These are phyloP conservation scores for Amphicarpaea edgeworthii DNA, from an alignment of 306 rosid genomes.

Conservation along the genomic window DNA sequence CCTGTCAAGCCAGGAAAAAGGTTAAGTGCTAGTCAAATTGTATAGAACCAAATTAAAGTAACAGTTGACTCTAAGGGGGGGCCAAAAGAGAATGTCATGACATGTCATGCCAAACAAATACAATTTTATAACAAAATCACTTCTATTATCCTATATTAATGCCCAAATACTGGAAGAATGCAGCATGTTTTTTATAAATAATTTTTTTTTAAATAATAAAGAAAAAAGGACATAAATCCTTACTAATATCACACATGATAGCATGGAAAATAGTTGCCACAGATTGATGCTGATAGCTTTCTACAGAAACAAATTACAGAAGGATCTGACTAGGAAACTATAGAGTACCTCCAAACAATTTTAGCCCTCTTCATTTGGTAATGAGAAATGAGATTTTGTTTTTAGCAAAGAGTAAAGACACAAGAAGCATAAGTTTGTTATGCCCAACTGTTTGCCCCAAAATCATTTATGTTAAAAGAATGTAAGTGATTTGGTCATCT, in stretches of 20 bases:
- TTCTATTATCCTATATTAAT: not conserved
- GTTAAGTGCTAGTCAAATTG: constrained; percentile 16
- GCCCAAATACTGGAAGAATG: constrained; percentile 22
- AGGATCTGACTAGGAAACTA: constrained; percentile 22
- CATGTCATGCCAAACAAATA: constrained; percentile 15
- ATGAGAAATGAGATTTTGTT: constrained; percentile 9
- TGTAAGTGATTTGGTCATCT: not conserved
- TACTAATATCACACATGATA: constrained; percentile 1
- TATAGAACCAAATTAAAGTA: constrained; percentile 15
- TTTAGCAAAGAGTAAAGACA: constrained; percentile 13
- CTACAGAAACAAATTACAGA: constrained; percentile 19
- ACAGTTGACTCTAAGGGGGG: not conserved
- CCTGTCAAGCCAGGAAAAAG: constrained; percentile 60
- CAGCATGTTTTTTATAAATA: not conserved
- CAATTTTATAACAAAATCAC: constrained; percentile 1
- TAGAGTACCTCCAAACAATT: constrained; percentile 16
- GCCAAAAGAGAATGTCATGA: constrained; percentile 5
- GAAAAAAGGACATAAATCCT: not conserved
- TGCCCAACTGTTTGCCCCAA: not conserved
- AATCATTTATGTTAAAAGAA: constrained; percentile 25
- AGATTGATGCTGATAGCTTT: constrained; percentile 18
- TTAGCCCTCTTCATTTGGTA: constrained; percentile 12
- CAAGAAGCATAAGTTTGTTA: constrained; percentile 1
- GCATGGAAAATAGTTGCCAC: constrained; percentile 19
- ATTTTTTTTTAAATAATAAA: not conserved